Percentiles rank a stretch among this genome's conserved stretches.
Conservation (phyloP, 768 basidiomycete genomes). For the Agrocybe pediades region DNA sequence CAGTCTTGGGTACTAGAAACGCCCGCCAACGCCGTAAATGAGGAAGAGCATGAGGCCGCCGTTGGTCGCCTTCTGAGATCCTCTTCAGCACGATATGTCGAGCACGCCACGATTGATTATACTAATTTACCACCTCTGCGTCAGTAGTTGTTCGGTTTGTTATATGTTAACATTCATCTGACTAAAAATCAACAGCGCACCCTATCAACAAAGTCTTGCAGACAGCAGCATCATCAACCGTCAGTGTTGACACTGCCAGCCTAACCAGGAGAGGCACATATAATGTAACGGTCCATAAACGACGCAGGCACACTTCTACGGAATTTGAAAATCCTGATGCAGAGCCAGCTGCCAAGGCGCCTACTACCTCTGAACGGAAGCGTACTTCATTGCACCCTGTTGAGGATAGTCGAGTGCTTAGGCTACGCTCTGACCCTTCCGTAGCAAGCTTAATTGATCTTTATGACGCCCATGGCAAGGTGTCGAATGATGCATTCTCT, state of each 20-base stretch:
- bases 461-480: constrained; percentile 72
- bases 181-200: constrained; percentile 47
- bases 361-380: constrained; percentile 24
- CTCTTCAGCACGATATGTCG: constrained; percentile 66
- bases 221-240: constrained; percentile 49
- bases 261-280: constrained; percentile 61
- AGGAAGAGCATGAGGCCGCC: constrained; percentile 48
- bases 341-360: constrained; percentile 28
- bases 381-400: constrained; percentile 36
- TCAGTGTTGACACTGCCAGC: constrained; percentile 54
- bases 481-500: constrained; percentile 64
- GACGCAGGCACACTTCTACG: constrained; percentile 51
- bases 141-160: constrained; percentile 37
- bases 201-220: constrained; percentile 62
- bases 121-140: constrained; percentile 67
- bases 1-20: constrained; percentile 23
- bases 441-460: constrained; percentile 72
- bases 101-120: constrained; percentile 58
- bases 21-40: constrained; percentile 37
- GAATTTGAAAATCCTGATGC: constrained; percentile 69
- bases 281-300: constrained; percentile 70
- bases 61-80: constrained; percentile 65
- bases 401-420: constrained; percentile 52
- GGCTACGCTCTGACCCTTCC: constrained; percentile 75
- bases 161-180: constrained; percentile 1